Percentiles rank a stretch among this genome's conserved stretches.
These are phyloP conservation scores for Lachnellula arida DNA, from an alignment of 2,329 filamentous ascomycete species.

Conservation along the genomic window DNA sequence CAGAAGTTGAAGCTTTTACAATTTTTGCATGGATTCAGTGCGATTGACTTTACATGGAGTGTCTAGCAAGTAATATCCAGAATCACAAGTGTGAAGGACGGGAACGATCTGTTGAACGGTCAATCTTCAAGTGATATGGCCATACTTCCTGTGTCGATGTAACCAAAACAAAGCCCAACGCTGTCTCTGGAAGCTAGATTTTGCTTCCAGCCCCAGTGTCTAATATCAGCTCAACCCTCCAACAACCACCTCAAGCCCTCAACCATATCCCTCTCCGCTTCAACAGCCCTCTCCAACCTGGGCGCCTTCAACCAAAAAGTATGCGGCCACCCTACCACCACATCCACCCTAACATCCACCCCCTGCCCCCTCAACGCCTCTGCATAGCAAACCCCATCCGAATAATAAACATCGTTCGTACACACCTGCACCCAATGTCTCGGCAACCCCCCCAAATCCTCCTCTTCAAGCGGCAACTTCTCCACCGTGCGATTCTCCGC, in stretches of 20 bases:
- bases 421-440: conserved; percentile 46
- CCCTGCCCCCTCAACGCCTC: conserved; percentile 37
- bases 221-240: conserved; percentile 2
- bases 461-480: conserved; percentile 38
- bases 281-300: conserved; percentile 35
- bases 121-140: not conserved
- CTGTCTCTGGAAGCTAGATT: no score
- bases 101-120: not conserved
- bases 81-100: not conserved
- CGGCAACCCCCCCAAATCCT: conserved; percentile 26
- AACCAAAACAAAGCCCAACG: not conserved
- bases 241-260: conserved; percentile 40
- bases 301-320: conserved; percentile 49
- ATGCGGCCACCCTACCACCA: conserved; percentile 45
- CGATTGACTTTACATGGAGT: not conserved
- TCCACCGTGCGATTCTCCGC: conserved; percentile 35
- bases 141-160: not conserved
- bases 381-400: conserved; percentile 47
- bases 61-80: not conserved
- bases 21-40: not conserved
- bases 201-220: not conserved
- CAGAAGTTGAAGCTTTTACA: conserved; percentile 16
- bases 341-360: conserved; percentile 38
- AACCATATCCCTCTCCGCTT: conserved; percentile 40
- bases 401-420: conserved; percentile 48